Evolutionary conservation across 192 early-diverging fungal species (phyloP).

Genomic region (Backusella westeae): DNA sequence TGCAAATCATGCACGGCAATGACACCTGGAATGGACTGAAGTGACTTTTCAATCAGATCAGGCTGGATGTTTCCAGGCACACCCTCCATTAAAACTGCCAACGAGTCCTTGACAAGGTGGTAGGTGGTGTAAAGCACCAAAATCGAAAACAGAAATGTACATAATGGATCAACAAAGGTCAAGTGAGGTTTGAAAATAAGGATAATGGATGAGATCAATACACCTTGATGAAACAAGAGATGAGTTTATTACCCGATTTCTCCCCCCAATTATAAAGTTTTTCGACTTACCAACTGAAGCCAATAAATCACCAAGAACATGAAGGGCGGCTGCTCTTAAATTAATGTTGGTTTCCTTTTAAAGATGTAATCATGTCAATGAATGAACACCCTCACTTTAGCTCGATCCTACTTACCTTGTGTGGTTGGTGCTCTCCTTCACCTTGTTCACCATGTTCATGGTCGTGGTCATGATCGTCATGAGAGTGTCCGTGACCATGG

Average conservation of each 20-base stretch:
- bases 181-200: conserved; percentile 56
- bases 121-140: conserved; percentile 73
- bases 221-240: conserved; percentile 33
- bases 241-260: neutral
- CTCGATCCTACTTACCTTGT: neutral
- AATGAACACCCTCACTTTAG: neutral
- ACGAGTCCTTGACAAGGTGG: conserved; percentile 58
- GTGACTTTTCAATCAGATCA: conserved; percentile 40
- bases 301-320: conserved; percentile 82
- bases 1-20: conserved; percentile 54
- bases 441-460: conserved; percentile 19
- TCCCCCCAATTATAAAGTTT: no score
- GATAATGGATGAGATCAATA: conserved; percentile 72
- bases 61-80: conserved; percentile 50
- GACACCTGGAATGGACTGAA: conserved; percentile 45
- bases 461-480: conserved; percentile 26
- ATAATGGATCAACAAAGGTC: conserved; percentile 74
- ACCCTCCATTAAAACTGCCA: conserved; percentile 76
- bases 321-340: conserved; percentile 69
- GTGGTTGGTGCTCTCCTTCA: neutral
- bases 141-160: conserved; percentile 79
- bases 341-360: conserved; percentile 56
- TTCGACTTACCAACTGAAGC: conserved; percentile 56
- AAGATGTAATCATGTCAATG: neutral
- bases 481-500: conserved; percentile 47